Evolutionary conservation across 2,329 filamentous ascomycete genomes (phyloP), one percentile per base, ranked within the genome.

Genomic region (Lecanicillium sp.): DNA sequence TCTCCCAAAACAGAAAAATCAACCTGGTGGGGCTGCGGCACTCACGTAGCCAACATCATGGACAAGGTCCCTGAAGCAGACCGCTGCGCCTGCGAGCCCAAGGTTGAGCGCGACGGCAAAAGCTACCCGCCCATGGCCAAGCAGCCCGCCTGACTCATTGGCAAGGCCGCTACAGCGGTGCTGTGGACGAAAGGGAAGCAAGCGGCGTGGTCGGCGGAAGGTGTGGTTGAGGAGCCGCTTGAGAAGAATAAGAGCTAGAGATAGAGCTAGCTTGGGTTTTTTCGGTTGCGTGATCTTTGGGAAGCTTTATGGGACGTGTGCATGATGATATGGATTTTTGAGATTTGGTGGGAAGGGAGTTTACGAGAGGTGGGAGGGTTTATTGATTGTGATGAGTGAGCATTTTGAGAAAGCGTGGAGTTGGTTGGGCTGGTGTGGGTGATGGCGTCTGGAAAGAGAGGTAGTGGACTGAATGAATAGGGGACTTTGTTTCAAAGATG

Each of bases 11-110:
- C 42, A 77, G 77, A 68, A 43, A 80, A 80, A 53, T 58, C 62
- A 29, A 71, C 75, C 40, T 84, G 80, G 80, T 75, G 67, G 62
- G 80, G 79, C 44, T 83, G 80, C 57, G 78, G 78, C 45, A 64
- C 50, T 44, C 76, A 84, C 60, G 64, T 83, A 48, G 62, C 73
- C 11, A 57, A 57, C 13, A 79, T 85, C 49, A 74, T 86, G 65
- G 73, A 80, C 55, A 51, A 56, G 18, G 56, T 85, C 31, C 68
- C 77, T 4, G 60, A 66, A 27, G 58, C 65, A 5, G 67, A 84
- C 29, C 73, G 80, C 60, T 87, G 83, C 64, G 65, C 63, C 17
- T 87, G 82, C 55, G 64, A 70, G 49, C 80, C 81, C 19, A 73
- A 74, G 53, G 64, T 83, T 45, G 71, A 78, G 52, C 64, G 67